A percentile compares a stretch with the other conserved stretches of the same genome.
Conservation (phyloP, 768 basidiomycete species). For the Cyclocybe cylindracea region DNA sequence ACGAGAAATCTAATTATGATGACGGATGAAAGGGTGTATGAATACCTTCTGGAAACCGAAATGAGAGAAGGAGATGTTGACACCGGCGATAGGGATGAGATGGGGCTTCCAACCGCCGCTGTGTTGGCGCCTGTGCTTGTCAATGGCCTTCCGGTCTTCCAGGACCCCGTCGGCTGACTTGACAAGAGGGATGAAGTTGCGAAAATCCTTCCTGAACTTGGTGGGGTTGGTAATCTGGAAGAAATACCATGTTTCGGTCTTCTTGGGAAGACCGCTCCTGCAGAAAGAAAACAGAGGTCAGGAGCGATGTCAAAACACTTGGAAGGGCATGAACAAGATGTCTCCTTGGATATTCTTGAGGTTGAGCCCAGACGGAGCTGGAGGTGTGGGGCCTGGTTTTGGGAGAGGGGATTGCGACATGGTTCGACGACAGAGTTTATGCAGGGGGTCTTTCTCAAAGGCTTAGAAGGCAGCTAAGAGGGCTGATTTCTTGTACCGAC, state of each 20-base stretch:
- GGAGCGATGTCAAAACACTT: background rate
- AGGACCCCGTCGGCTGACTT: conserved; percentile 44
- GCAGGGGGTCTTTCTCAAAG: background rate
- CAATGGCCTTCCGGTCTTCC: conserved; percentile 38
- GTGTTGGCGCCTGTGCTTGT: conserved; percentile 34
- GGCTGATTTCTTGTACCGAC: too few species aligned
- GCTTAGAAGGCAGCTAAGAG: too few species aligned
- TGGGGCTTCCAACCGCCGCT: conserved; percentile 16
- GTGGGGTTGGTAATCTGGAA: conserved; percentile 47
- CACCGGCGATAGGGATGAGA: conserved; percentile 40
- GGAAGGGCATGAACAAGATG: conserved; percentile 35
- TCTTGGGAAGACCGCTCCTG: conserved; percentile 58
- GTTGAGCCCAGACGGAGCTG: conserved; percentile 24
- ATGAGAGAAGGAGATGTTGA: conserved; percentile 58
- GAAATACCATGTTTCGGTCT: conserved; percentile 50
- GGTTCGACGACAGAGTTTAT: too few species aligned
- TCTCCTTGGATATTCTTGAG: conserved; percentile 50
- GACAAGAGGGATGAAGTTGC: conserved; percentile 40
- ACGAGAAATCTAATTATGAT: background rate
- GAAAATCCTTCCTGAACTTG: conserved; percentile 44
- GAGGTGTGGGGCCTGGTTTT: conserved; percentile 5
- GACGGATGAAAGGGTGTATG: background rate
- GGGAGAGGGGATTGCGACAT: background rate
- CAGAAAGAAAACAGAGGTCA: background rate
- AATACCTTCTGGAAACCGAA: conserved; percentile 43